Percentiles rank a stretch among this genome's conserved stretches.
phyloP scores from a whole-genome alignment of 73 alveolate species.

The Paramecium pentaurelia region DNA sequence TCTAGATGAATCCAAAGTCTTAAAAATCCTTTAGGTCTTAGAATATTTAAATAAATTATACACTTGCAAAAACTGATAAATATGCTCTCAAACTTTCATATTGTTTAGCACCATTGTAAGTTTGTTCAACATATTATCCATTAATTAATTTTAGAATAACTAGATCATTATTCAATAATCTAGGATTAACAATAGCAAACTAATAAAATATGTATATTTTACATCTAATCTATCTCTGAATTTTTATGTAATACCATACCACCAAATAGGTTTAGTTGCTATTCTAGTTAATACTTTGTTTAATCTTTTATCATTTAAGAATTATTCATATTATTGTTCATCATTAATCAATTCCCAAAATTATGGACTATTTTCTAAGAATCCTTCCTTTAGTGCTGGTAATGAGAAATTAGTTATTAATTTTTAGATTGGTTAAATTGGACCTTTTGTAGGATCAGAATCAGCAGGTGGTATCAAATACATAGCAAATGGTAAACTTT shows the following conservation, averaged over 20 bases:
- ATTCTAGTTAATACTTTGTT: background rate
- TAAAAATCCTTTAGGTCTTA: background rate
- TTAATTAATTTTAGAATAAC: background rate
- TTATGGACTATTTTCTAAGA: background rate
- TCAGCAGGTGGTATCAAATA: background rate
- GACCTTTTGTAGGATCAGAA: background rate
- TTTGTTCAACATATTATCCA: background rate
- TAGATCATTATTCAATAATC: background rate
- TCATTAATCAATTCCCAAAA: background rate
- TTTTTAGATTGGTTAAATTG: background rate
- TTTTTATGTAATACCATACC: background rate
- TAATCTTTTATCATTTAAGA: background rate
- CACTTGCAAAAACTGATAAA: background rate
- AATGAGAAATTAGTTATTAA: background rate
- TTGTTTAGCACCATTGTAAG: background rate
- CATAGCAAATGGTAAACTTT: constrained; percentile 11
- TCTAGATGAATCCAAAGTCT: background rate
- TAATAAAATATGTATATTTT: background rate
- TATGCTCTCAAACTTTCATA: background rate
- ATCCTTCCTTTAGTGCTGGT: background rate
- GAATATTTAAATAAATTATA: background rate
- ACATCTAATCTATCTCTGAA: constrained; percentile 17
- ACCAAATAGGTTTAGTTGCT: background rate
- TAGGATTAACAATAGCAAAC: constrained; percentile 15
- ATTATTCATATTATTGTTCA: background rate